A percentile compares a stretch with the other conserved stretches of the same genome.
Conservation (phyloP, 2,329 filamentous ascomycete species). For the Ascochyta rabiei region DNA sequence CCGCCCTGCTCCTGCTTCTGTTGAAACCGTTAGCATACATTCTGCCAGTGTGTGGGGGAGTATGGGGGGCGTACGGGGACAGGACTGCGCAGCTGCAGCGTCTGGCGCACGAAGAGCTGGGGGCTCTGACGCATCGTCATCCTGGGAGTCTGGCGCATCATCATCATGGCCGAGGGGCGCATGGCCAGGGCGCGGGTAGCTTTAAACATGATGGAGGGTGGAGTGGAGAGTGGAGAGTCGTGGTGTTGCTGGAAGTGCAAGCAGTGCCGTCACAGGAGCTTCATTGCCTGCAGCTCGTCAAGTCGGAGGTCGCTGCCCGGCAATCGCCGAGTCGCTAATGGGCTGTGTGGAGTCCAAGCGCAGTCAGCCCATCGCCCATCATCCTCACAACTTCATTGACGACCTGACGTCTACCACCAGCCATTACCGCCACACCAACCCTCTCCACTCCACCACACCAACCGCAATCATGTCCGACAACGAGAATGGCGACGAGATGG, state of each 20-base stretch:
- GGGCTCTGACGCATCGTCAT: constrained; percentile 48
- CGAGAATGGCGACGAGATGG: constrained; percentile 66
- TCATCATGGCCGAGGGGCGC: constrained; percentile 51
- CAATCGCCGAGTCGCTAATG: constrained; percentile 43
- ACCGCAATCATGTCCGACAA: constrained; percentile 81
- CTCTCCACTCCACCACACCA: constrained; percentile 25
- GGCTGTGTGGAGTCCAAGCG: constrained; percentile 42
- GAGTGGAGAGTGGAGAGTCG: constrained; percentile 31
- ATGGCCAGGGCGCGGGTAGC: constrained; percentile 48
- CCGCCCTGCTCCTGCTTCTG: constrained; percentile 70
- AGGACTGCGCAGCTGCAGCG: constrained; percentile 62
- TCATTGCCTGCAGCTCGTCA: constrained; percentile 25
- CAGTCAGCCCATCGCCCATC: constrained; percentile 41
- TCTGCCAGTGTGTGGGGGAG: constrained; percentile 4
- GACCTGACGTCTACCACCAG: constrained; percentile 34
- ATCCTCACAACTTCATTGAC: constrained; percentile 40
- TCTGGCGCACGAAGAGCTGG: constrained; percentile 46
- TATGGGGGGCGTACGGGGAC: constrained; percentile 68
- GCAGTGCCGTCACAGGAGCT: constrained; percentile 40
- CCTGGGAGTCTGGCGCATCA: constrained; percentile 46
- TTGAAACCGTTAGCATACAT: constrained; percentile 48
- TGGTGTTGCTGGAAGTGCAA: constrained; percentile 31
- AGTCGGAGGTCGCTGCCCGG: constrained; percentile 32
- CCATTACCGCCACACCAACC: constrained; percentile 38
- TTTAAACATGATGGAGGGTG: constrained; percentile 39